phyloP scores from a whole-genome alignment of 1,284 basidiomycete species.

The Cronartium quercuum region DNA sequence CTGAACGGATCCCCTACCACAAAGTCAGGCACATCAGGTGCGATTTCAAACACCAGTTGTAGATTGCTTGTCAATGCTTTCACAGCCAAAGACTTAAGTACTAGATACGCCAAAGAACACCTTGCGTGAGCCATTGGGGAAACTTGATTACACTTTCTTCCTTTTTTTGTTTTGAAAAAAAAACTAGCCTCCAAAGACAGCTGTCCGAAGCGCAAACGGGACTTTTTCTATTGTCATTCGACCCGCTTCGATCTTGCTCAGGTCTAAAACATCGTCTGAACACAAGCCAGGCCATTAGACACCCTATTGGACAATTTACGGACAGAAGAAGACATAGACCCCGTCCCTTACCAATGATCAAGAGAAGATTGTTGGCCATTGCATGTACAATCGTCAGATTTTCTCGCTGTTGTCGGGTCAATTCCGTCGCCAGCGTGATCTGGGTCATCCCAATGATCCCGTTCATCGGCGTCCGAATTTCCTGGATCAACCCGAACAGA shows the following conservation, averaged over 20 bases:
- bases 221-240: slow-evolving; percentile 99
- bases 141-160: no score
- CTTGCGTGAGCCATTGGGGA: no score
- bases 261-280: slow-evolving; percentile 86
- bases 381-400: slow-evolving; percentile 93
- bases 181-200: slow-evolving; percentile 66
- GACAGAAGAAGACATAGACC: not conserved
- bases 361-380: slow-evolving; percentile 80
- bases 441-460: slow-evolving; percentile 99
- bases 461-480: slow-evolving; percentile 84
- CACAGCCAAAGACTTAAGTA: slow-evolving; percentile 95
- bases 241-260: slow-evolving; percentile 97
- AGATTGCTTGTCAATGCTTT: slow-evolving; percentile 96
- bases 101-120: slow-evolving; percentile 47
- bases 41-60: slow-evolving; percentile 93
- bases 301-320: not conserved
- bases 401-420: slow-evolving; percentile 83
- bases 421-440: slow-evolving; percentile 84
- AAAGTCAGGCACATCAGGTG: slow-evolving; percentile 91
- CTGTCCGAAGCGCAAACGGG: slow-evolving; percentile 92
- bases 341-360: slow-evolving; percentile 64
- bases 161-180: no score
- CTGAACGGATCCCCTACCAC: slow-evolving; percentile 94
- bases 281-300: not conserved
- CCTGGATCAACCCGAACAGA: slow-evolving; percentile 67